phyloP scores from a whole-genome alignment of 106 monocot genomes.

The Dendrobium catenatum region DNA sequence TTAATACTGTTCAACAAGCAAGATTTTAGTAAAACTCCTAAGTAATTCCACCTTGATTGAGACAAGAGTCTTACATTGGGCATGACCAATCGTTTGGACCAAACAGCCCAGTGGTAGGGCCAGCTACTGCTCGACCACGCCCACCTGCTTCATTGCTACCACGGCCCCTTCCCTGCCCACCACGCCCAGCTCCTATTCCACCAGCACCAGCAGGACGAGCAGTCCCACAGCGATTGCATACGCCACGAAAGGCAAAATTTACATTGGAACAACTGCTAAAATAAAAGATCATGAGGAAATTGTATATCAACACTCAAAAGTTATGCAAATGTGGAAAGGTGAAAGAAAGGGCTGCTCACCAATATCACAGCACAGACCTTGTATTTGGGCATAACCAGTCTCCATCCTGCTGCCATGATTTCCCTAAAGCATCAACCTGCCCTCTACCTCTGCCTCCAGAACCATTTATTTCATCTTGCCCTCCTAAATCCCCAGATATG shows the following conservation, averaged over 20 bases:
- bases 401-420: conserved; percentile 98
- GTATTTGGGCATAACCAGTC: conserved; percentile 99
- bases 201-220: conserved; percentile 91
- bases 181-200: conserved; percentile 50
- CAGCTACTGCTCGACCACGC: conserved; percentile 44
- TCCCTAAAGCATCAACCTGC: conserved; percentile 56
- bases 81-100: conserved; percentile 99
- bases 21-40: not conserved
- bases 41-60: not conserved
- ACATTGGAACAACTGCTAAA: conserved; percentile 85
- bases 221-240: conserved; percentile 94
- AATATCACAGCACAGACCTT: conserved; percentile 99
- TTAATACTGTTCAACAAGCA: not conserved
- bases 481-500: conserved; percentile 20
- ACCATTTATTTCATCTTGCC: conserved; percentile 23
- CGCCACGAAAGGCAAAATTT: conserved; percentile 99
- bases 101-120: conserved; percentile 86
- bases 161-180: conserved; percentile 66
- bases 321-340: conserved; percentile 13
- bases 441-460: conserved; percentile 70
- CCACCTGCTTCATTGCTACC: conserved; percentile 46
- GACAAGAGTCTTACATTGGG: conserved; percentile 69
- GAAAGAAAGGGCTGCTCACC: conserved; percentile 87
- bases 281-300: conserved; percentile 13
- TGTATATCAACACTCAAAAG: not conserved